These are phyloP conservation scores for Sclerotinia minor DNA, from an alignment of 2,329 filamentous ascomycete genomes.

Conservation along the genomic window DNA sequence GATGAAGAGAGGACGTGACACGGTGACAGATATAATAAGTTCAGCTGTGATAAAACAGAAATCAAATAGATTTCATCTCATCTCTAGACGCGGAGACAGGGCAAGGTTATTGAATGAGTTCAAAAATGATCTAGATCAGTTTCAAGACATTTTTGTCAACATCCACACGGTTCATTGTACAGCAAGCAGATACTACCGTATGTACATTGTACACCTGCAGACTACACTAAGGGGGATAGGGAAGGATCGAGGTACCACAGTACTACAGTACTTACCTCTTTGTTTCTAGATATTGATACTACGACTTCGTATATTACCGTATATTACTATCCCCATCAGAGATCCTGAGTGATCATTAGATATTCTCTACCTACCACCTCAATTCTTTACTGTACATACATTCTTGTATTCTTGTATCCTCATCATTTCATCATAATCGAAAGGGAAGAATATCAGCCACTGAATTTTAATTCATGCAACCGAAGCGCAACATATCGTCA, in stretches of 20 bases:
- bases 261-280: no score
- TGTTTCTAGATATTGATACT: no score
- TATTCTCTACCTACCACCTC: no score
- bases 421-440: background rate
- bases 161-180: background rate
- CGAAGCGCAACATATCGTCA: constrained; percentile 13
- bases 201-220: no score
- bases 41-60: background rate
- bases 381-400: background rate
- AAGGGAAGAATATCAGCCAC: background rate
- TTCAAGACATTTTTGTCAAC: background rate
- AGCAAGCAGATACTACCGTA: no score
- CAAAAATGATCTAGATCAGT: background rate
- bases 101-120: background rate
- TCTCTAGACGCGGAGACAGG: background rate
- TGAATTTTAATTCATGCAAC: background rate
- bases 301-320: no score
- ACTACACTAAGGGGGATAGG: no score
- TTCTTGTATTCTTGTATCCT: background rate
- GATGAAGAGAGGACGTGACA: no score
- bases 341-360: no score
- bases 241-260: no score
- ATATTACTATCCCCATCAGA: no score
- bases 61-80: background rate
- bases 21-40: no score